Conservation (phyloP, 2,329 filamentous ascomycete species). For the Xylariaceae sp. region DNA sequence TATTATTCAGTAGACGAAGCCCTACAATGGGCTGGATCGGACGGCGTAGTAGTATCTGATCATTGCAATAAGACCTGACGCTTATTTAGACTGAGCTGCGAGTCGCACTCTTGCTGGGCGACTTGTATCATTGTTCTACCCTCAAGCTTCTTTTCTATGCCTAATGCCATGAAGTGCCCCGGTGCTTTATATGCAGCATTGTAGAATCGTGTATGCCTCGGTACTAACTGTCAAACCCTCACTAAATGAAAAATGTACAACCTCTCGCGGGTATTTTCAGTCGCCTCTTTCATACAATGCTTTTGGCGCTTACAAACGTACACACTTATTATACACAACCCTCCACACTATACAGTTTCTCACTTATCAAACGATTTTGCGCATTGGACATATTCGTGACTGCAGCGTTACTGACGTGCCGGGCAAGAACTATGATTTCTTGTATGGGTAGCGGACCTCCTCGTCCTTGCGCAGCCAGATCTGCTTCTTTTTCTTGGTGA, state of each 20-base stretch:
- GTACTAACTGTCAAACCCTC: slow-evolving; percentile 11
- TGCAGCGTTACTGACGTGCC: no score
- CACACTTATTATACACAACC: slow-evolving; percentile 21
- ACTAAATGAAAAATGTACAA: slow-evolving; percentile 18
- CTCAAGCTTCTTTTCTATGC: slow-evolving; percentile 18
- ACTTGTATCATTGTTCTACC: slow-evolving; percentile 33
- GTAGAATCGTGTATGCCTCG: slow-evolving; percentile 10
- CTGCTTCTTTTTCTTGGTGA: slow-evolving; percentile 87
- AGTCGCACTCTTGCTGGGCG: slow-evolving; percentile 16
- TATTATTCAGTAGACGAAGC: slow-evolving; percentile 21
- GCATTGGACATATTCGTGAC: not conserved
- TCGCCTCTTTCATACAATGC: slow-evolving; percentile 3
- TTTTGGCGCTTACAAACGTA: slow-evolving; percentile 2
- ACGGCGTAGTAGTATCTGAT: slow-evolving; percentile 11
- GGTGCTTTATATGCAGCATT: slow-evolving; percentile 19
- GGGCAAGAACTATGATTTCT: slow-evolving; percentile 38
- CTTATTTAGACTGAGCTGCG: slow-evolving; percentile 19
- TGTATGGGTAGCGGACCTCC: slow-evolving; percentile 68
- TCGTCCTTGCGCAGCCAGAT: slow-evolving; percentile 88
- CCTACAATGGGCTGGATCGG: slow-evolving; percentile 22
- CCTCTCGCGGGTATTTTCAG: slow-evolving; percentile 5
- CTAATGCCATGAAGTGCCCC: not conserved
- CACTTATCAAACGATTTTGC: not conserved
- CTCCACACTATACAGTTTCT: not conserved
- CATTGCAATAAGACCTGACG: slow-evolving; percentile 16